Evolutionary conservation across 306 rosid species (phyloP).

Genomic region (Fagus crenata): DNA sequence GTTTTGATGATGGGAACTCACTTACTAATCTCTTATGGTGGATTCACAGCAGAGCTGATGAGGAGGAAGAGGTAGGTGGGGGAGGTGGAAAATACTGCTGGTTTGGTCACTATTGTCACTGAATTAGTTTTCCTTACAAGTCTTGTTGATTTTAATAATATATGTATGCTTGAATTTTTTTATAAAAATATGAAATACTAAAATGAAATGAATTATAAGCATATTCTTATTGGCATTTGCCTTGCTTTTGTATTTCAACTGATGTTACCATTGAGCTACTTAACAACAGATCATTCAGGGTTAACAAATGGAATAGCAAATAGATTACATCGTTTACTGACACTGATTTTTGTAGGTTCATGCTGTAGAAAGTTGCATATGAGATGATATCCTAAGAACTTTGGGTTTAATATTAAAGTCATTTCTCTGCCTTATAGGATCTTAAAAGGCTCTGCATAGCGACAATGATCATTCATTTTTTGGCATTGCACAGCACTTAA

Average conservation of each 20-base stretch:
- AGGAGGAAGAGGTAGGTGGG: slow-evolving; percentile 19
- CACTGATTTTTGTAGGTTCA: not conserved
- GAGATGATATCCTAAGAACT: not conserved
- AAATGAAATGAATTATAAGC: not conserved
- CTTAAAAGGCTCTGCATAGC: no score
- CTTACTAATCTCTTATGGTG: slow-evolving; percentile 84
- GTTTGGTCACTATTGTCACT: slow-evolving; percentile 41
- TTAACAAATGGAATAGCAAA: not conserved
- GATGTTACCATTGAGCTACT: not conserved
- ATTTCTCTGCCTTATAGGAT: not conserved
- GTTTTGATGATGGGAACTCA: slow-evolving; percentile 74
- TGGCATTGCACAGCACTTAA: no score
- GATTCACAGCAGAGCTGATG: slow-evolving; percentile 63
- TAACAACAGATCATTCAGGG: not conserved
- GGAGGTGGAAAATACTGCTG: slow-evolving; percentile 28
- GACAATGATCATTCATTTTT: no score
- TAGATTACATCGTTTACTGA: not conserved
- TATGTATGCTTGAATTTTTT: not conserved
- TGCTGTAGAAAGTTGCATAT: not conserved
- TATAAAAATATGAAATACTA: not conserved
- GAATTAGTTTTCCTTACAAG: slow-evolving; percentile 1
- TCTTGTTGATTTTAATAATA: slow-evolving; percentile 2
- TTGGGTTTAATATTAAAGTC: not conserved
- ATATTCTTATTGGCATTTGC: not conserved
- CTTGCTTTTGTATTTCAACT: not conserved